phyloP scores from a whole-genome alignment of 2,329 filamentous ascomycete genomes.

The Trichoderma afroharzianum region DNA sequence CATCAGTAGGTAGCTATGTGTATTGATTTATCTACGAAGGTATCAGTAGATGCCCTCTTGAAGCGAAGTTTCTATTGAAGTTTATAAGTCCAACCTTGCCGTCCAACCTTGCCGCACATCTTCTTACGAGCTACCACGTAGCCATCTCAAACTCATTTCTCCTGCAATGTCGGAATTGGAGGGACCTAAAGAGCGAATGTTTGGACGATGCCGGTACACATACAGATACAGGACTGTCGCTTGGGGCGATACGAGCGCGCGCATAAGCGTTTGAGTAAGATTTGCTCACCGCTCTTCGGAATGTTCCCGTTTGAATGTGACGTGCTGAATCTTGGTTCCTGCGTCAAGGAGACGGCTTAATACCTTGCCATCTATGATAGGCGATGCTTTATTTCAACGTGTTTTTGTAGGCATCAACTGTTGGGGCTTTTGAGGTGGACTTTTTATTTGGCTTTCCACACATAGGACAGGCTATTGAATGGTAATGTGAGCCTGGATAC shows the following conservation, averaged over 20 bases:
- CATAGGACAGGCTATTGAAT: slow-evolving; percentile 54
- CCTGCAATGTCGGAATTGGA: neutral
- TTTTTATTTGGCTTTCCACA: slow-evolving; percentile 59
- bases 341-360: neutral
- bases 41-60: neutral
- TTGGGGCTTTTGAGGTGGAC: slow-evolving; percentile 46
- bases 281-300: neutral
- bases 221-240: neutral
- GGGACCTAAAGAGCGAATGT: neutral
- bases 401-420: slow-evolving; percentile 59
- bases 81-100: neutral
- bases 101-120: neutral
- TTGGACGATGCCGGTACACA: neutral
- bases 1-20: neutral
- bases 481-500: slow-evolving; percentile 16
- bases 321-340: neutral
- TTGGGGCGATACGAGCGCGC: neutral
- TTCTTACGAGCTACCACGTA: neutral
- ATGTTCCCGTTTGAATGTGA: neutral
- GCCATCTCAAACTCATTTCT: neutral
- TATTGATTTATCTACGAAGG: neutral
- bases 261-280: neutral
- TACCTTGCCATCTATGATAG: neutral
- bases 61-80: neutral
- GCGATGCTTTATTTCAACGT: slow-evolving; percentile 49